Evolutionary conservation across 257 asterid genomes (phyloP), one percentile per base, ranked within the genome.

Genomic region (Datura wrightii): DNA sequence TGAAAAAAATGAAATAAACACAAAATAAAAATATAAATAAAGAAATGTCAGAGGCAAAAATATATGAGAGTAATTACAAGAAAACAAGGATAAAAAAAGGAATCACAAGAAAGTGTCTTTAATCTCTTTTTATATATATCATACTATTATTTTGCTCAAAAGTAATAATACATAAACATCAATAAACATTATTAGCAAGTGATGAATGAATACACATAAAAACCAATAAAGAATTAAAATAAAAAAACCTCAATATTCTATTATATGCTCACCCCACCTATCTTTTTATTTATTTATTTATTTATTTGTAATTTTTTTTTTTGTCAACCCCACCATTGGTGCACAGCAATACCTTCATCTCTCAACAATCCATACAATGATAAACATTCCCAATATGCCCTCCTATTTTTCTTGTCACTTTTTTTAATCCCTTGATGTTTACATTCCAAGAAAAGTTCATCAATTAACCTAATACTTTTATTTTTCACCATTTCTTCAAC

Each of bases 321-420:
- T 34, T 6, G 2, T 91, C 88, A 89, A 76, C 86, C 91, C 99
- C 99, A 95, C 97, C 98, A 95, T 83, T 95, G 97, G 60, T 92
- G 98, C 83, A 93, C 97, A 60, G 97, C 97, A 89, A 93, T 82
- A 41, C 98, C 97, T 72, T 92, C 91, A 83, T 92, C 97, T 83
- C 93, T 93, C 65, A 96, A 90, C 66, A 89, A 87, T 15, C 99
- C 98, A 87, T 95, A 96, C 88, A 96, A 83, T 34, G 91, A 90
- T 86, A 96, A 86, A 82, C 98, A 96, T 85, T 96, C 94, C 98
- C 99, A 96, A 86, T 94, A 96, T 9, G 97, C 93, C 87, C 92
- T 92, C 87, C 90, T 87, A 84, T 87, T 87, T 55, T 87, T 91
- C 52, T 83, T 84, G 8, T 24, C 88, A 31, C 88, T 85, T 42